Base-by-base conservation (phyloP, 768 basidiomycete genomes). In the Boletus coccyginus region DNA sequence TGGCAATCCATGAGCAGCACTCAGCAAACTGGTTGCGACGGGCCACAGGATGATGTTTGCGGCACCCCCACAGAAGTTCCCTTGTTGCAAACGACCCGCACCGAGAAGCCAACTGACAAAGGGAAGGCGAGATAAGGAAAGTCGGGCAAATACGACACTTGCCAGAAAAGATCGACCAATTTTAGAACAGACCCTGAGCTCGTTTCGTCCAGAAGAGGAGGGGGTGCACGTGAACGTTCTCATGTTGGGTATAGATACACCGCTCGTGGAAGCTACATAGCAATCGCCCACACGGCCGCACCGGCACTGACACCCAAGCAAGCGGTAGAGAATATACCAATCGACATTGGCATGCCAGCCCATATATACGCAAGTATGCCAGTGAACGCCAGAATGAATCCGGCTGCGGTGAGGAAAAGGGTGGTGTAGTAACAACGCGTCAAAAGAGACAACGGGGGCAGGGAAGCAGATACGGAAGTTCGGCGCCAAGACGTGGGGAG, bases 341-440 rank as follows among this genome's bases (percentile, higher is more conserved):
- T 70, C 1, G 50, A n/a, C 29, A 38, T 27, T 8, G 59, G 57
- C 46, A 71, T 51, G 29, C 61, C 66, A 45, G 46, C 43, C 70
- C 70, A 71, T 41, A 57, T n/a, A 47, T 63, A 71, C 8, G 56
- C 14, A 17, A 68, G 58, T 50, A 71, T 65, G 12, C 71, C 71
- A 9, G 54, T 52, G 35, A 73, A 32, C 9, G 61, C 66, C 45
- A 66, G 50, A 27, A 61, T 36, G 40, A 73, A 73, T 2, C 70
- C 70, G 12, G 29, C 33, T 16, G 64, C 41, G 13, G 68, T 43
- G 29, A 70, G 60, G 32, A n/a, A 57, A 16, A 73, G 61, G 9
- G 58, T 62, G 32, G 63, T 73, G 32, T 56, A 57, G 32, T 65
- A 73, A 52, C 68, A 71, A 9, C 58, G 60, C 7, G 60, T 62